Evolutionary conservation across 2,329 filamentous ascomycete genomes (phyloP), one percentile per base, ranked within the genome.

Genomic region (Allantophomopsis lycopodina): DNA sequence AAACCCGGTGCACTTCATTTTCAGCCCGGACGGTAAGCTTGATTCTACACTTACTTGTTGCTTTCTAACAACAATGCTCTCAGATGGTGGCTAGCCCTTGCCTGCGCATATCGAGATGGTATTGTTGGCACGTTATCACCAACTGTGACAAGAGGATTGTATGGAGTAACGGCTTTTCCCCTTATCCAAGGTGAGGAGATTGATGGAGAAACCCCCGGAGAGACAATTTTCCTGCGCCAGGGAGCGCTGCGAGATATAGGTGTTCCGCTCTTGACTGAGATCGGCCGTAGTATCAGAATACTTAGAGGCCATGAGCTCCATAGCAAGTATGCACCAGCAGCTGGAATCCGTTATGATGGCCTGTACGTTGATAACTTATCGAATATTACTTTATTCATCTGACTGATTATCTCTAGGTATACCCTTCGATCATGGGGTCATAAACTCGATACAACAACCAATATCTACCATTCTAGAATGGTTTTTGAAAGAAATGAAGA

Each of bases 41-140:
- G 4, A 5, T 2, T 32, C 12, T 3, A 23, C 14, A 8, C 15
- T 32, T 17, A 20, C 13, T 8, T 35, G 35, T 7, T 11, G 12
- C 18, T 7, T 39, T 20, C 13, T 8, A 2, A 40, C 38, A 38
- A 54, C 55, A 38, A 57, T 35, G 7, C 11, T 7, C n/a, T 8
- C 40, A 76, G 72, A 40, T 77, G 68, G 72, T 76, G 71, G 69
- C 52, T 72, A 14, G 70, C 72, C 39, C 57, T 74, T 23, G 64
- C 68, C 30, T 74, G 71, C 46, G 72, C 69, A 2, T 59, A 67
- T 42, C 63, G 69, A 20, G 72, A 76, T 46, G 71, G 72, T 15
- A 68, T 76, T 14, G 62, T 73, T 7, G 59, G 56, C 7, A 62
- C 56, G 39, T 59, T 60, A 11, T 46, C 54, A 3, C 66, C 72